phyloP scores from a whole-genome alignment of 345 rosid genomes.

The Alliaria petiolata region DNA sequence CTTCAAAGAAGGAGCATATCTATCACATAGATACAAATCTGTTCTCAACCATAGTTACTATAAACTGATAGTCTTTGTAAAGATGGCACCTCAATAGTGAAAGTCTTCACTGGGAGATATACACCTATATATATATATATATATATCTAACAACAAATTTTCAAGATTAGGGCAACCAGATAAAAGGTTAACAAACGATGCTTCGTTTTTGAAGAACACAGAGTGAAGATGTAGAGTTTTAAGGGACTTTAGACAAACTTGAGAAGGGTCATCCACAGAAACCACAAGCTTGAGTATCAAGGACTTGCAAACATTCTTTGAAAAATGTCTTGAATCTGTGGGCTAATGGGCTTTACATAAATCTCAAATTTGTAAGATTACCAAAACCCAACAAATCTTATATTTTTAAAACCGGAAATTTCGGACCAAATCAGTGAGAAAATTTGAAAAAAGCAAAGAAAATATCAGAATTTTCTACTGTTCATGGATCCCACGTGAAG shows the following conservation, averaged over 20 bases:
- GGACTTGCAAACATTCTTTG: too few relatives aligned
- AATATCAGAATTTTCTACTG: neutral
- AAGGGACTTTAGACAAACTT: neutral
- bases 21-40: neutral
- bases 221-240: neutral
- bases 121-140: too few relatives aligned
- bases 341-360: neutral
- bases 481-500: constrained; percentile 30
- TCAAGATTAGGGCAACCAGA: constrained; percentile 2
- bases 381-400: neutral
- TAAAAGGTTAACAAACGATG: neutral
- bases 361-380: neutral
- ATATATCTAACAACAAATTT: neutral
- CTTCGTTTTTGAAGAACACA: neutral
- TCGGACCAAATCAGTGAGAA: constrained; percentile 4
- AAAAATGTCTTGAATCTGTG: too few relatives aligned
- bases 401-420: neutral
- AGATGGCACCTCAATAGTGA: neutral
- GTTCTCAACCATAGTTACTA: neutral
- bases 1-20: neutral
- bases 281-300: neutral
- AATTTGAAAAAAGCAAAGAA: neutral
- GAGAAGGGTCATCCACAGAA: neutral
- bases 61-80: neutral
- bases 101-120: neutral